A percentile compares a stretch with the other conserved stretches of the same genome.
These are phyloP conservation scores for Anisodus acutangulus DNA, from an alignment of 257 asterid species.

Conservation along the genomic window DNA sequence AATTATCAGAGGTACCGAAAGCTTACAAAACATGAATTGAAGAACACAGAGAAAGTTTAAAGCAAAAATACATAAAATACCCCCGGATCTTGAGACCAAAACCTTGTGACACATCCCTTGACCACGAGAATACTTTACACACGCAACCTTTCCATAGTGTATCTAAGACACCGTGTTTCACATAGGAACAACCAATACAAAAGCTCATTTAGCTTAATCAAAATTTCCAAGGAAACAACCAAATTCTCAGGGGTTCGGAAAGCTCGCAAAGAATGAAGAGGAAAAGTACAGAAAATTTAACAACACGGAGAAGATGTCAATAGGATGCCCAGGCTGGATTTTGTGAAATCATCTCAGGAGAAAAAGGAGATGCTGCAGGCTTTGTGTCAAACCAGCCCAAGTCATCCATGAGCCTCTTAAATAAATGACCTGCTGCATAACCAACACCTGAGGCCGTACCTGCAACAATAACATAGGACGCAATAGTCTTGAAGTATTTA, in stretches of 20 bases:
- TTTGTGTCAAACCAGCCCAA: conserved; percentile 51
- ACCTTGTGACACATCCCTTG: no score
- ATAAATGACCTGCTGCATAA: conserved; percentile 48
- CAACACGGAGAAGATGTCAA: conserved; percentile 28
- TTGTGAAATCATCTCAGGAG: conserved; percentile 23
- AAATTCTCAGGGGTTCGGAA: not conserved
- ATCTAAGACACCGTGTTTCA: no score
- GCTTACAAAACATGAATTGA: no score
- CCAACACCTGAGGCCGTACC: conserved; percentile 54
- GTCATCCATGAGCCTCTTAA: conserved; percentile 35
- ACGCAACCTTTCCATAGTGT: no score
- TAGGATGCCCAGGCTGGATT: conserved; percentile 43
- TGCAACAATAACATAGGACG: conserved; percentile 46
- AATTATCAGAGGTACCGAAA: no score
- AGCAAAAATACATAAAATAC: no score
- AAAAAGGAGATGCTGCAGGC: conserved; percentile 20
- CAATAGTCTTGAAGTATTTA: conserved; percentile 40
- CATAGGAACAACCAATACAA: not conserved
- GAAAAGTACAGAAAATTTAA: not conserved
- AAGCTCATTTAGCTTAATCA: not conserved
- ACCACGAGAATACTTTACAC: no score
- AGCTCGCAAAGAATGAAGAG: not conserved
- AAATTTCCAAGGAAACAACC: not conserved
- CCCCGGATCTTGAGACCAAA: no score
- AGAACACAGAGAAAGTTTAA: no score